Conservation (phyloP, 2,329 filamentous ascomycete genomes). For the Fusarium tuaranense region DNA sequence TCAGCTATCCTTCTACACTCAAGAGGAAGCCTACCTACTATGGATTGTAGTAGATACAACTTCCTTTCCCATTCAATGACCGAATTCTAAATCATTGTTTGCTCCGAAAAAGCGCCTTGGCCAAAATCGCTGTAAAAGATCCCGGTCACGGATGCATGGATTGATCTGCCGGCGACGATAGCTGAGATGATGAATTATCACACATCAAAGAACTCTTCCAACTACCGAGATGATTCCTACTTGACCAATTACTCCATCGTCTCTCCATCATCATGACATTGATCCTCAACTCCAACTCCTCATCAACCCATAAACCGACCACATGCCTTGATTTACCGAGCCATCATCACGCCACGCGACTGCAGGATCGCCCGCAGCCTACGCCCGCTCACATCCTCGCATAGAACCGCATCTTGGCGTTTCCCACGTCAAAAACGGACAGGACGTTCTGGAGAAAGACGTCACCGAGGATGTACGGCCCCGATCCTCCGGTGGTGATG, state of each 20-base stretch:
- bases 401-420: slow-evolving; percentile 60
- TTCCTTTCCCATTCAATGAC: not conserved
- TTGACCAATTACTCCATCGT: not conserved
- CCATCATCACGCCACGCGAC: slow-evolving; percentile 12
- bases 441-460: slow-evolving; percentile 64
- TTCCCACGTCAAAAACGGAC: slow-evolving; percentile 61
- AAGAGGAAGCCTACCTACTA: not conserved
- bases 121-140: not conserved
- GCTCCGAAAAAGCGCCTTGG: not conserved
- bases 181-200: slow-evolving; percentile 3
- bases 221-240: not conserved
- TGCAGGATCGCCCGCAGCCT: not conserved
- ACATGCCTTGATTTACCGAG: slow-evolving; percentile 8
- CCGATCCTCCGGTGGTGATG: slow-evolving; percentile 57
- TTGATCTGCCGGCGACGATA: not conserved
- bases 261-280: not conserved
- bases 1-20: not conserved
- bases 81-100: not conserved
- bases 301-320: not conserved
- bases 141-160: not conserved
- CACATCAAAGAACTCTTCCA: not conserved
- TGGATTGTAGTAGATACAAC: too few species aligned
- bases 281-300: not conserved
- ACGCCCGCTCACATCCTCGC: slow-evolving; percentile 28
- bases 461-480: slow-evolving; percentile 63